Conservation (phyloP, 2,329 filamentous ascomycete genomes). For the Talaromyces marneffei region DNA sequence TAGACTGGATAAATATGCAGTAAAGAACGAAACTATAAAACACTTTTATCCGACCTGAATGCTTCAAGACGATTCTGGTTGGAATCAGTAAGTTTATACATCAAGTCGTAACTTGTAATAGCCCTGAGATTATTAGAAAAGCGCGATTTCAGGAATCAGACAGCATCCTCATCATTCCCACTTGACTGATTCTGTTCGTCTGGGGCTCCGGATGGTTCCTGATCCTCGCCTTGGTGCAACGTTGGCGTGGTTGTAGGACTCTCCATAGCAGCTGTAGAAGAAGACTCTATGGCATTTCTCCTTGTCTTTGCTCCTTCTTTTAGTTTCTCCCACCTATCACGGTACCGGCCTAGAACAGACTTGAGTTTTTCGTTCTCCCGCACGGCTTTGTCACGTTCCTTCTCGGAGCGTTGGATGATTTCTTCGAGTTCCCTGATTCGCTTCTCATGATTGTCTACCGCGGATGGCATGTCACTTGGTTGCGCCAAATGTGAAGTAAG, state of each 20-base stretch:
- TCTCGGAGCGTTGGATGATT: conserved; percentile 52
- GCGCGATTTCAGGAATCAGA: not conserved
- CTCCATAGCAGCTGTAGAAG: not conserved
- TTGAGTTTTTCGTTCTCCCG: conserved; percentile 57
- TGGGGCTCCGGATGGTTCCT: not conserved
- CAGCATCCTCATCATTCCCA: conserved; percentile 2
- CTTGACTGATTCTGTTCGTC: not conserved
- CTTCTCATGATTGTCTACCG: conserved; percentile 33
- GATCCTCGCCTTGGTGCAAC: not conserved
- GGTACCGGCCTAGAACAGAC: conserved; percentile 51
- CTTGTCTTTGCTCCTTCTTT: conserved; percentile 56
- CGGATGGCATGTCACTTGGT: conserved; percentile 22
- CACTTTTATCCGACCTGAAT: not conserved
- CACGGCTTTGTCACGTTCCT: conserved; percentile 59
- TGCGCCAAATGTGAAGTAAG: not conserved
- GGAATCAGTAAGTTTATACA: not conserved
- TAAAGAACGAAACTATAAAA: not conserved
- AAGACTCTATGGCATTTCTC: conserved; percentile 17
- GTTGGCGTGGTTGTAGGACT: conserved; percentile 8
- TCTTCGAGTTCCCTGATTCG: conserved; percentile 63
- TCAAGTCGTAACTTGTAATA: not conserved
- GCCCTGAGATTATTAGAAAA: not conserved
- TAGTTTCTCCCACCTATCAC: conserved; percentile 62
- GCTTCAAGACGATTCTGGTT: not conserved
- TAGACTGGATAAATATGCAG: not conserved